Evolutionary conservation across 1,284 basidiomycete genomes (phyloP).

Genomic region (Rhodotorula mucilaginosa): DNA sequence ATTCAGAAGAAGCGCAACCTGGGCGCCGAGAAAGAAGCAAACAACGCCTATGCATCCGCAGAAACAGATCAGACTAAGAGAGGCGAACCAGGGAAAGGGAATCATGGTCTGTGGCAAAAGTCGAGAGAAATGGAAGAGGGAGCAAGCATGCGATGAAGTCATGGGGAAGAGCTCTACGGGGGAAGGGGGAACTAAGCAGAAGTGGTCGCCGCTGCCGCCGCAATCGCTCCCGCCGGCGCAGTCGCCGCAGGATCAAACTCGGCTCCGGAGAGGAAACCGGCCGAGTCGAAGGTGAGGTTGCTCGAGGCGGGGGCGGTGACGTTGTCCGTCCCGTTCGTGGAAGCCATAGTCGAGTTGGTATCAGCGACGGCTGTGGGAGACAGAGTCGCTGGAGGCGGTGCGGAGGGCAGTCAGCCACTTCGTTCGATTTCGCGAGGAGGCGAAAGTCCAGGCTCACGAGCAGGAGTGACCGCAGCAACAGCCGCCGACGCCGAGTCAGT

Average conservation of each 20-base stretch:
- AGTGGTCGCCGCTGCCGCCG: not conserved
- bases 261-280: conserved; percentile 1
- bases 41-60: too few species aligned
- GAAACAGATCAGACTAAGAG: too few species aligned
- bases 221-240: not conserved
- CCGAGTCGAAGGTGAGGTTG: not conserved
- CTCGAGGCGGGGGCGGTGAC: not conserved
- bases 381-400: not conserved
- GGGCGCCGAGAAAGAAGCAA: too few species aligned
- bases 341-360: not conserved
- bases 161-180: too few species aligned
- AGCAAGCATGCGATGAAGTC: too few species aligned
- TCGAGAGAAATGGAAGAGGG: too few species aligned
- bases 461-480: not conserved
- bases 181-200: not conserved
- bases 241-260: not conserved
- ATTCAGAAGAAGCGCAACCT: too few species aligned
- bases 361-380: too few species aligned
- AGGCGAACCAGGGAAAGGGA: too few species aligned
- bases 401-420: not conserved
- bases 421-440: too few species aligned
- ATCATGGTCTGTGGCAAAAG: too few species aligned
- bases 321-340: not conserved
- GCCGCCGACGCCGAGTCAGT: not conserved
- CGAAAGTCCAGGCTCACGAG: not conserved